Conservation (phyloP, 2,329 filamentous ascomycete species). For the Pseudogymnoascus sp. region DNA sequence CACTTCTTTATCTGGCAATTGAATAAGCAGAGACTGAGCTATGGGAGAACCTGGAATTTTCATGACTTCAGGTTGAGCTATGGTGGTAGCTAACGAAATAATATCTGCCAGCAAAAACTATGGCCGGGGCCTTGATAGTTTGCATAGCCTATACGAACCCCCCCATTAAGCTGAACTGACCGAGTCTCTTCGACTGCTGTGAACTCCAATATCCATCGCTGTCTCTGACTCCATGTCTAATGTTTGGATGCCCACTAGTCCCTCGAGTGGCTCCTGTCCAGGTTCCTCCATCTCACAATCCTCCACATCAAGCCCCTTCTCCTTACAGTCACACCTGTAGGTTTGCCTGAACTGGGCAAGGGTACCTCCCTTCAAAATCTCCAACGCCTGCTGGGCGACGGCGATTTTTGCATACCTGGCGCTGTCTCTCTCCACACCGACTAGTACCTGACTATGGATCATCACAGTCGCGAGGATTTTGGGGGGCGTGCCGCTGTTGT, state of each 20-base stretch:
- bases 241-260: background rate
- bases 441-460: conserved; percentile 64
- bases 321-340: conserved; percentile 57
- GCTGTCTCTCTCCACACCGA: conserved; percentile 52
- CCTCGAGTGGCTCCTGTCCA: background rate
- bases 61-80: background rate
- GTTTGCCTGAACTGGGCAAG: conserved; percentile 49
- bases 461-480: conserved; percentile 64
- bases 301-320: conserved; percentile 16
- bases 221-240: background rate
- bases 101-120: background rate
- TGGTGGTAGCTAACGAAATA: background rate
- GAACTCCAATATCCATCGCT: background rate
- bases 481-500: conserved; percentile 30
- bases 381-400: conserved; percentile 52
- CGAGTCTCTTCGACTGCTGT: background rate
- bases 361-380: conserved; percentile 36
- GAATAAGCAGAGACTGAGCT: no score
- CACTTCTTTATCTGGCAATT: background rate
- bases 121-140: background rate
- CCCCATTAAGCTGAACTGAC: background rate
- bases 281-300: background rate
- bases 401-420: conserved; percentile 65
- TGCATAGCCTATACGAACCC: background rate
- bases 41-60: no score